A percentile compares a stretch with the other conserved stretches of the same genome.
Evolutionary conservation across 2,329 filamentous ascomycete species (phyloP).

Genomic region (Trichothecium roseum): DNA sequence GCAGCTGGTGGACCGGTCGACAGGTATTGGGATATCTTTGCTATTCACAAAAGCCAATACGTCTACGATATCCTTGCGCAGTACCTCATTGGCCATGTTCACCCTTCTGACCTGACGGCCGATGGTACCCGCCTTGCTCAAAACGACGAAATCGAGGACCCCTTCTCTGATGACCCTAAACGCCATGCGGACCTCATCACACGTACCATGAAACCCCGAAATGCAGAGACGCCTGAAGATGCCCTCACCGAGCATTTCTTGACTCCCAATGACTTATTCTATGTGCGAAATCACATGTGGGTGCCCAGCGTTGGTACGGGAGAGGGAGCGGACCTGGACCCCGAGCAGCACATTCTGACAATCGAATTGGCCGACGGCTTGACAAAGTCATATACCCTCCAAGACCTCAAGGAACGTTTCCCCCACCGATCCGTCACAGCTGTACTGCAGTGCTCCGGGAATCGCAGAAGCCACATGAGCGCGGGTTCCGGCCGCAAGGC

Average conservation of each 20-base stretch:
- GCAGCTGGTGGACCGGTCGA: conserved; percentile 56
- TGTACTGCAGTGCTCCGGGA: conserved; percentile 50
- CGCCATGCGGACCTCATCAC: conserved; percentile 40
- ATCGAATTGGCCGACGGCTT: conserved; percentile 47
- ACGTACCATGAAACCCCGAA: conserved; percentile 45
- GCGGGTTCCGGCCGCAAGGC: conserved; percentile 29
- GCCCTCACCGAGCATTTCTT: conserved; percentile 38
- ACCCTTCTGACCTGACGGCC: conserved; percentile 43
- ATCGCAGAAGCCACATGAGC: conserved; percentile 50
- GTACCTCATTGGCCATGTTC: conserved; percentile 52
- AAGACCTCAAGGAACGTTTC: conserved; percentile 43
- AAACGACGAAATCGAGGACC: conserved; percentile 44
- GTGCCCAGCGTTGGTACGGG: conserved; percentile 34
- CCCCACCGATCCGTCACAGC: conserved; percentile 39
- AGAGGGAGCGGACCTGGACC: conserved; percentile 13
- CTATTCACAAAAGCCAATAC: conserved; percentile 55
- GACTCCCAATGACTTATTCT: conserved; percentile 46
- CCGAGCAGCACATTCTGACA: conserved; percentile 33
- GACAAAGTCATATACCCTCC: conserved; percentile 39
- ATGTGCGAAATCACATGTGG: conserved; percentile 55
- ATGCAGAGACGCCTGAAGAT: conserved; percentile 47
- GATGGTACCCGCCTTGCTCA: conserved; percentile 34
- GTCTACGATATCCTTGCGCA: conserved; percentile 55
- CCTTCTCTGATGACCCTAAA: conserved; percentile 42
- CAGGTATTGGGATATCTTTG: conserved; percentile 61